phyloP scores from a whole-genome alignment of 192 early-diverging fungal genomes.

The Piromyces sp. region DNA sequence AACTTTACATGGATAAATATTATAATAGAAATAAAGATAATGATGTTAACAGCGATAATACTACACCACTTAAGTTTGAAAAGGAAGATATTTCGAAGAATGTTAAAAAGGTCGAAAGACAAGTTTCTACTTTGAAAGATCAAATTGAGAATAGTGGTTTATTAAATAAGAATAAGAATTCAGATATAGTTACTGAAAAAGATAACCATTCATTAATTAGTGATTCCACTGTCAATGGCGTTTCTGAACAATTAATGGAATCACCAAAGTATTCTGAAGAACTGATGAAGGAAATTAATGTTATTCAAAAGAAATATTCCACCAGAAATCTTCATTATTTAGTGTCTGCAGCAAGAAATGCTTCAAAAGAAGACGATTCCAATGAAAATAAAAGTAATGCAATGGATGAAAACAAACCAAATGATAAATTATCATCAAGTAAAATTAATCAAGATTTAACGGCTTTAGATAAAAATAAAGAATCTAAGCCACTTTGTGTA shows the following conservation, averaged over 20 bases:
- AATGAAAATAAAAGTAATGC: not conserved
- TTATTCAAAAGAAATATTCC: not conserved
- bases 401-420: not conserved
- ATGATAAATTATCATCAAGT: not conserved
- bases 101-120: not conserved
- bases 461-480: not conserved
- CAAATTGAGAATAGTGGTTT: not conserved
- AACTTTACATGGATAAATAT: not conserved
- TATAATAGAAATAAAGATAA: not conserved
- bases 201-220: not conserved
- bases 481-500: not conserved
- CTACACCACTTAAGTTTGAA: not conserved
- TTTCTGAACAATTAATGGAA: not conserved
- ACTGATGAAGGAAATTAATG: not conserved
- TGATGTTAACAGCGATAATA: not conserved
- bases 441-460: no score
- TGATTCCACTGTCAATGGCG: not conserved
- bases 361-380: not conserved
- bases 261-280: not conserved
- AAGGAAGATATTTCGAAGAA: not conserved
- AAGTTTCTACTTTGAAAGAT: not conserved
- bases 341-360: not conserved
- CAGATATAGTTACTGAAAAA: not conserved
- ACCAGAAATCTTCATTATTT: not conserved
- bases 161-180: not conserved